These are phyloP conservation scores for Boletus subparvulus DNA, from an alignment of 768 basidiomycete species.

Conservation along the genomic window DNA sequence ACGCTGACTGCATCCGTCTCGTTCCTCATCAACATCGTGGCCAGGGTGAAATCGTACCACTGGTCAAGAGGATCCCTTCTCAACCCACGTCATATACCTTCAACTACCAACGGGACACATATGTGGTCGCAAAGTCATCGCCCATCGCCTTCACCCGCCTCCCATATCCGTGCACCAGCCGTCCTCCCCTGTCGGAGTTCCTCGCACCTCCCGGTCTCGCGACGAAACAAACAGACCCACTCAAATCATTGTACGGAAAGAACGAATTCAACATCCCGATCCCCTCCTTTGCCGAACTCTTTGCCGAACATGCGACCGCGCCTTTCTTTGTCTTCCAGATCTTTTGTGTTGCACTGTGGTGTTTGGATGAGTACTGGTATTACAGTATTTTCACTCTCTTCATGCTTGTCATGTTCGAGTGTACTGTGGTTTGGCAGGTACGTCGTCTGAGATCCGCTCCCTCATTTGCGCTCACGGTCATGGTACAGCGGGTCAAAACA, in stretches of 20 bases:
- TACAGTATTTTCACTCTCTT: conserved; percentile 97
- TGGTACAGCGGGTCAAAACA: conserved; percentile 79
- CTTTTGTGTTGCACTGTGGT: conserved; percentile 97
- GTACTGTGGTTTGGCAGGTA: conserved; percentile 98
- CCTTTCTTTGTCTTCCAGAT: conserved; percentile 99
- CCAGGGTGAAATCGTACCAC: conserved; percentile 82
- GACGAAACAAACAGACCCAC: conserved; percentile 44
- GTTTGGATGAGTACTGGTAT: conserved; percentile 98
- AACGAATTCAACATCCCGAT: conserved; percentile 98
- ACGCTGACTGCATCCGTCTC: conserved; percentile 80
- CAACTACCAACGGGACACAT: conserved; percentile 94
- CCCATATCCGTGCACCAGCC: conserved; percentile 80
- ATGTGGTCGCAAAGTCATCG: conserved; percentile 59
- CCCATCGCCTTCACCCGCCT: conserved; percentile 72
- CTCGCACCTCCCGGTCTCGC: conserved; percentile 56
- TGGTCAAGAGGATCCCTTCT: conserved; percentile 59
- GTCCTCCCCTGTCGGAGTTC: conserved; percentile 69
- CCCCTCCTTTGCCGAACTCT: conserved; percentile 89
- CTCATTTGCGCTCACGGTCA: not conserved
- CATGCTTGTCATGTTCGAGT: conserved; percentile 98
- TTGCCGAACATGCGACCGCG: conserved; percentile 93
- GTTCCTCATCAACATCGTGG: conserved; percentile 81
- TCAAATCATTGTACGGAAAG: conserved; percentile 74
- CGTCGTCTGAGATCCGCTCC: conserved; percentile 19
- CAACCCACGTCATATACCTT: conserved; percentile 76